These are phyloP conservation scores for Flaveria floridana DNA, from an alignment of 140 eudicot species.

Conservation along the genomic window DNA sequence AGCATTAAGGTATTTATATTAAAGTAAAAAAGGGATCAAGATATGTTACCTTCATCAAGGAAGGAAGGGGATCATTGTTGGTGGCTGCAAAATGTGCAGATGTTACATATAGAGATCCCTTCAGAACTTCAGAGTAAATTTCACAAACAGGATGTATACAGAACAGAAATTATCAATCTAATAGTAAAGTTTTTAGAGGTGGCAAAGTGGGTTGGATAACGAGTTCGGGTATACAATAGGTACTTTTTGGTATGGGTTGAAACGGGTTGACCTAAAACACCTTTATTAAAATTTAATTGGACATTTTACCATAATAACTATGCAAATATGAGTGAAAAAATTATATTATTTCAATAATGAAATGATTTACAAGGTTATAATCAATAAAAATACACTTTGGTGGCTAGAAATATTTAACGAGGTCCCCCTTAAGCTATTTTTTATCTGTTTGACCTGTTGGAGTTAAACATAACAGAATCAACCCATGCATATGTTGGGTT, in stretches of 20 bases:
- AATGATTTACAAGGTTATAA: not conserved
- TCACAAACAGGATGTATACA: constrained; percentile 5
- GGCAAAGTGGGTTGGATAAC: constrained; percentile 2
- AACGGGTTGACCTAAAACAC: not conserved
- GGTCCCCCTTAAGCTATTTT: constrained; percentile 1
- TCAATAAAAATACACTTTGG: not conserved
- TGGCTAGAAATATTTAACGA: not conserved
- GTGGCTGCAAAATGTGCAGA: constrained; percentile 9
- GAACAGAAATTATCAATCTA: not conserved
- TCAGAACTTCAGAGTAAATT: not conserved
- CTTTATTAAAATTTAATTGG: not conserved
- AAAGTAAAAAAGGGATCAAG: constrained; percentile 17
- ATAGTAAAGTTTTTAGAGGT: not conserved
- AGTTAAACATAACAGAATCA: not conserved
- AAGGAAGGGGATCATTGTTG: constrained; percentile 8
- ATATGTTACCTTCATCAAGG: constrained; percentile 21
- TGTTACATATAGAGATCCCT: not conserved
- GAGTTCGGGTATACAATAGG: not conserved
- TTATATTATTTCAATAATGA: not conserved
- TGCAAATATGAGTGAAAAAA: not conserved
- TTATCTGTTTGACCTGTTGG: not conserved
- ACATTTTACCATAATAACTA: not conserved
- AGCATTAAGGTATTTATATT: constrained; percentile 13
- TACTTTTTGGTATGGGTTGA: not conserved
- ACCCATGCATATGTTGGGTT: not conserved